Percentiles rank a stretch among this genome's conserved stretches.
These are phyloP conservation scores for Amphicarpaea edgeworthii DNA, from an alignment of 306 rosid species.

Conservation along the genomic window DNA sequence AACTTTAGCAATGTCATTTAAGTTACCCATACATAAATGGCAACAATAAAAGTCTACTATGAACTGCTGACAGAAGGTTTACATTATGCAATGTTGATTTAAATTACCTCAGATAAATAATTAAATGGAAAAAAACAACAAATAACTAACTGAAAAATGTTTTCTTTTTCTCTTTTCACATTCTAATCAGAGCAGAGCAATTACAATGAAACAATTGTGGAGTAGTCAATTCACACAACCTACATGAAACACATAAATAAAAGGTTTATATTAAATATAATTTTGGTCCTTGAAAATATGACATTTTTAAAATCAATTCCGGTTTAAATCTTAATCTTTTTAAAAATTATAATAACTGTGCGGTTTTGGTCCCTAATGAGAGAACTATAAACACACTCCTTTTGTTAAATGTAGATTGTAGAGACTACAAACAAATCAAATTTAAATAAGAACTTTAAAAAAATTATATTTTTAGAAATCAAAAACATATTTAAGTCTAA, in stretches of 20 bases:
- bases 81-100: slow-evolving; percentile 17
- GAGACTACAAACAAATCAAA: not conserved
- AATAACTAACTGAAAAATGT: slow-evolving; percentile 27
- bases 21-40: slow-evolving; percentile 6
- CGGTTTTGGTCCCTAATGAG: not conserved
- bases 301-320: not conserved
- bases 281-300: not conserved
- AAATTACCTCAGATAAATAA: slow-evolving; percentile 14
- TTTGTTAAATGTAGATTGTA: not conserved
- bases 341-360: not conserved
- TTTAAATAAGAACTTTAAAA: not conserved
- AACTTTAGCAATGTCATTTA: slow-evolving; percentile 29
- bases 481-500: not conserved
- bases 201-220: slow-evolving; percentile 25
- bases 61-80: slow-evolving; percentile 31
- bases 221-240: slow-evolving; percentile 35
- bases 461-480: not conserved
- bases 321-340: not conserved
- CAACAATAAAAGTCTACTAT: slow-evolving; percentile 12
- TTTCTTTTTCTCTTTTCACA: slow-evolving; percentile 19
- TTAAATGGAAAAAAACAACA: not conserved
- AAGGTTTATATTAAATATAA: not conserved
- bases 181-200: slow-evolving; percentile 19
- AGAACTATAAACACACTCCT: not conserved
- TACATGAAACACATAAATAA: slow-evolving; percentile 20